Evolutionary conservation across 225 moss, liverwort and hornwort genomes (phyloP), one percentile per base, ranked within the genome.

Genomic region (Ulota crispa): DNA sequence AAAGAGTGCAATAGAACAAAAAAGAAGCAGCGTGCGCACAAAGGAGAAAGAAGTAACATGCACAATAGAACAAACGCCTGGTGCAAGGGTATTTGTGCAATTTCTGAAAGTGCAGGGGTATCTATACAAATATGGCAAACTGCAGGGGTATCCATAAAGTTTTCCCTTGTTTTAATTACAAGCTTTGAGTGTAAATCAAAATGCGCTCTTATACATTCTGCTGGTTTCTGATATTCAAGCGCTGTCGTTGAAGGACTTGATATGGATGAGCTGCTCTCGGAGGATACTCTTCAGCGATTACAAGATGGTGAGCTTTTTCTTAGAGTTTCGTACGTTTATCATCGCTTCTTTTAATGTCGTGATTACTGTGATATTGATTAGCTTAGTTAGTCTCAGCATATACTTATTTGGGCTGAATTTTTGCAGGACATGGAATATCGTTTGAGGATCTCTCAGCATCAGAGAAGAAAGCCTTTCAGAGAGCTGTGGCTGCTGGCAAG

Each of bases 401-500:
- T 23, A 26, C 23, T 1, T 8, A 64, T 73, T 20, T 64, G 31
- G 32, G 52, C 14, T 73, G 63, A 18, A 3, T 26, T 55, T 68
- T 72, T 39, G 50, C 84, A 98, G 98, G 95, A 68, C 86, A 74
- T 65, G 87, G 91, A 36, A 70, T 94, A 36, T 90, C 88, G 14
- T 89, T 95, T 70, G 96, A 99, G 54, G 88, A 89, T 78, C 77
- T 99, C 24, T 83, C 93, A 79, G 76, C 80, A 16, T 72, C 89
- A 64, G 98, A 96, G 75, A 93, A 88, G 78, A 96, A 86, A 43
- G 84, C 84, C 19, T 99, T 99, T 75, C 83, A 93, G 77, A 90
- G 93, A 81, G 93, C 93, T 74, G 84, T 93, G 18, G 93, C 92
- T 77, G 89, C 92, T 14, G 98, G 98, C 72, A 86, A 90, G 82